Evolutionary conservation across 2,329 filamentous ascomycete species (phyloP).

Genomic region (Epichloe coenophiala): DNA sequence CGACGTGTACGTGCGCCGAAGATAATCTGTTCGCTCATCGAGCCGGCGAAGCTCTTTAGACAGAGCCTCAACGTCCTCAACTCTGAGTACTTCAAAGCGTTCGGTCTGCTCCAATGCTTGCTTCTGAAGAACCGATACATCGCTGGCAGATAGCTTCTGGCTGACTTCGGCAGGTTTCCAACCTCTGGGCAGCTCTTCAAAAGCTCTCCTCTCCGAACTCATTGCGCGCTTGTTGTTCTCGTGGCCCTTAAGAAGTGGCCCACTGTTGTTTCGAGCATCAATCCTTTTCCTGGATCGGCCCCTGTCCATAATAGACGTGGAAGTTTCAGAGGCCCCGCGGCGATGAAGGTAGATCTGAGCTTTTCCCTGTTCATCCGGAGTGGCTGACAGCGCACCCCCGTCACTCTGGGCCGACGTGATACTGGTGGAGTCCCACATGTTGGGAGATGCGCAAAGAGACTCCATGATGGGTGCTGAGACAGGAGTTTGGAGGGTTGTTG

Average conservation of each 20-base stretch:
- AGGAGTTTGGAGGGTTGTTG: slow-evolving; percentile 32
- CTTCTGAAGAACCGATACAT: slow-evolving; percentile 38
- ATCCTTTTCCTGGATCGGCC: slow-evolving; percentile 44
- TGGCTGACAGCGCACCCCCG: slow-evolving; percentile 4
- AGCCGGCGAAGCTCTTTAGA: slow-evolving; percentile 62
- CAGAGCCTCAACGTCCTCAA: slow-evolving; percentile 49
- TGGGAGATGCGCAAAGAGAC: slow-evolving; percentile 26
- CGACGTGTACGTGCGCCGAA: slow-evolving; percentile 63
- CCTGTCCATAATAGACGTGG: slow-evolving; percentile 42
- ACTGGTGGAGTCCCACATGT: slow-evolving; percentile 26
- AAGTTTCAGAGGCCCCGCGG: slow-evolving; percentile 42
- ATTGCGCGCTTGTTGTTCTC: slow-evolving; percentile 29
- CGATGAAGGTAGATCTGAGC: slow-evolving; percentile 24
- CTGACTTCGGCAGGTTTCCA: slow-evolving; percentile 39
- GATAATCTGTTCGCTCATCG: slow-evolving; percentile 68
- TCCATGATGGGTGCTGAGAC: slow-evolving; percentile 34
- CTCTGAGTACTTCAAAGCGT: slow-evolving; percentile 50
- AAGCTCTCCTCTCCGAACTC: slow-evolving; percentile 41
- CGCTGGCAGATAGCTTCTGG: slow-evolving; percentile 30
- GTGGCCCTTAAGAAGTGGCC: slow-evolving; percentile 22
- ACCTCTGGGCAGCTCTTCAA: slow-evolving; percentile 48
- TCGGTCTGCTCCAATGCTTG: slow-evolving; percentile 50
- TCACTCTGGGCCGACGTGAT: slow-evolving; percentile 1
- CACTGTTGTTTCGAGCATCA: slow-evolving; percentile 27
- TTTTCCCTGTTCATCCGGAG: slow-evolving; percentile 5